Evolutionary conservation across 139 green algal species (phyloP).

Genomic region (Chlamydomonas sp.): DNA sequence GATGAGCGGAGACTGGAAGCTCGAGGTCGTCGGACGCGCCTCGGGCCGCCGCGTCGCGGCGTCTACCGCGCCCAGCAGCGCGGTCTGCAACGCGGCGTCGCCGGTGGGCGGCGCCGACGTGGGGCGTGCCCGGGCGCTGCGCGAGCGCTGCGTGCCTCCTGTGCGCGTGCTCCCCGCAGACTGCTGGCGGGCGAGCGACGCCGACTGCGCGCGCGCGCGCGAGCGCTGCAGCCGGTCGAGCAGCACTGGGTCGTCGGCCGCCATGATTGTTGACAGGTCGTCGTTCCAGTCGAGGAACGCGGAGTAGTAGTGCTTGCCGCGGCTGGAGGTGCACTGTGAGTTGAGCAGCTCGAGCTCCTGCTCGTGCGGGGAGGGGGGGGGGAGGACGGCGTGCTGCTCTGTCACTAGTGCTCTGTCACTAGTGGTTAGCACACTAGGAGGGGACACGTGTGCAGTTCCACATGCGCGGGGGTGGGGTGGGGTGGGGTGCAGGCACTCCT

Average conservation of each 20-base stretch:
- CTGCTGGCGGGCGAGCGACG: not conserved
- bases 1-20: constrained; percentile 7
- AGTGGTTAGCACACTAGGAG: too few relatives aligned
- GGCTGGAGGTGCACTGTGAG: too few relatives aligned
- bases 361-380: too few relatives aligned
- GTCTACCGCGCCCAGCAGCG: not conserved
- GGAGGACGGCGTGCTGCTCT: too few relatives aligned
- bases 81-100: not conserved
- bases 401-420: too few relatives aligned
- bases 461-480: too few relatives aligned
- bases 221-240: not conserved
- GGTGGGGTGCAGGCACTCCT: too few relatives aligned
- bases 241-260: not conserved
- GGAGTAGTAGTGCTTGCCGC: too few relatives aligned
- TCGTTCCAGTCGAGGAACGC: too few relatives aligned
- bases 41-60: not conserved
- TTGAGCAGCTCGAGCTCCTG: too few relatives aligned
- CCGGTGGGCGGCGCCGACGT: not conserved
- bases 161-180: not conserved
- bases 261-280: constrained; percentile 7
- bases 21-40: not conserved
- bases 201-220: not conserved
- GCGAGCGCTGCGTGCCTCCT: too few relatives aligned
- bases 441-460: too few relatives aligned
- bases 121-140: not conserved